Evolutionary conservation across 768 basidiomycete genomes (phyloP), one percentile per base, ranked within the genome.

Genomic region (Suillus ampliporus): DNA sequence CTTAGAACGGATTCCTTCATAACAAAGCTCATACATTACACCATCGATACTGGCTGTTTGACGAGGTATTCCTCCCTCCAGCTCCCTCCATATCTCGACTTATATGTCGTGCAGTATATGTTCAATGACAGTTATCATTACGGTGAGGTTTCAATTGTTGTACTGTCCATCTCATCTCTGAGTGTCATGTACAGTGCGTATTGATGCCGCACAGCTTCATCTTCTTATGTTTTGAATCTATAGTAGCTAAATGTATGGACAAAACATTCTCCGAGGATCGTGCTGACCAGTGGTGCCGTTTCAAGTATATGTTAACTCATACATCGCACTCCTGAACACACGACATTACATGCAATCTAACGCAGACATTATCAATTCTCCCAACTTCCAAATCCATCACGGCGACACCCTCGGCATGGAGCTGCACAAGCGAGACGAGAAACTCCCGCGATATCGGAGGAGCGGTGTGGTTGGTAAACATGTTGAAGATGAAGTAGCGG

Each of bases 251-350:
- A 40, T 57, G 56, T 57, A 57, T 9, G 21, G 2, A n/a, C 8
- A 26, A 47, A 13, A 13, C 5, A 47, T 21, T 10, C 5, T 15
- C 13, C 0, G 14, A 47, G 11, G 46, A 23, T 26, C 5, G 4
- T 47, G 13, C 46, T 47, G 46, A 26, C 21, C 46, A 14, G 23
- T 3, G 15, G 13, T 10, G 13, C 5, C 23, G 23, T 54, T 34
- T 54, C 14, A 37, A 57, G 56, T 57, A 26, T 57, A 57, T 38
- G 56, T 41, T 23, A 57, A 57, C 38, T 37, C 56, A 4, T 57
- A 4, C 38, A 15, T 57, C 14, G 56, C 56, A 40, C 56, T 57
- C 26, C 21, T 57, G 23, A 57, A 57, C 15, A 38, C 56, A 4
- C 56, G 56, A 34, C 23, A 57, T 38, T 57, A 57, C 21, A 37